A percentile compares a stretch with the other conserved stretches of the same genome.
Evolutionary conservation across 2,329 filamentous ascomycete species (phyloP).

Genomic region (Lasiodiplodia theobromae): DNA sequence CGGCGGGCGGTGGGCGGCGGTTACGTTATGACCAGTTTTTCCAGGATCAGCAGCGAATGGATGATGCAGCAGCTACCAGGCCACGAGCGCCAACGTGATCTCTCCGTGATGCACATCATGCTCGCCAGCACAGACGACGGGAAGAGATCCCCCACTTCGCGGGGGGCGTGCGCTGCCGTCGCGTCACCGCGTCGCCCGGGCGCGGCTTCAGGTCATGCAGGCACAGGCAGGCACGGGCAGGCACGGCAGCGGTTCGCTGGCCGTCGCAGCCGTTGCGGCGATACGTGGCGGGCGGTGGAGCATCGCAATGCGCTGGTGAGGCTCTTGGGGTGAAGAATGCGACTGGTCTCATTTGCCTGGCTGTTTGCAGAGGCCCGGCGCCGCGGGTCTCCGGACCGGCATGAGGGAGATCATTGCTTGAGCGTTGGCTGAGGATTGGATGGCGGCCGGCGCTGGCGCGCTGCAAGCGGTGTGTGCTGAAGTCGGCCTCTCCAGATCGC

Average conservation of each 20-base stretch:
- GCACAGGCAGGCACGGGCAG: constrained; percentile 6
- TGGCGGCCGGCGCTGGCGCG: constrained; percentile 10
- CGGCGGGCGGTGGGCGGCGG: constrained; percentile 8
- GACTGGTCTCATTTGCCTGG: constrained; percentile 23
- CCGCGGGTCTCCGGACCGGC: constrained; percentile 26
- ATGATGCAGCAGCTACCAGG: constrained; percentile 24
- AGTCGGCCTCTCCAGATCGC: constrained; percentile 28
- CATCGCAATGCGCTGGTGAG: constrained; percentile 25
- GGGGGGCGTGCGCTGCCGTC: constrained; percentile 25
- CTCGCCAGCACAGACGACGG: constrained; percentile 23
- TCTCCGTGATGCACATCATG: constrained; percentile 27
- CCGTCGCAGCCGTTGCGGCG: constrained; percentile 22
- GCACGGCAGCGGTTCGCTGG: constrained; percentile 15
- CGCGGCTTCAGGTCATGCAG: constrained; percentile 5
- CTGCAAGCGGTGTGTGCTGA: constrained; percentile 29
- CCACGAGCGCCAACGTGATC: constrained; percentile 28
- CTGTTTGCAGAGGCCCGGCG: constrained; percentile 29
- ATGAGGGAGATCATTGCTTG: constrained; percentile 28
- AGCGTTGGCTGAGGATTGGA: constrained; percentile 16
- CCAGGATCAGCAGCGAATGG: constrained; percentile 24
- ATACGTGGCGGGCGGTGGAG: constrained; percentile 24
- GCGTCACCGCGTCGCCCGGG: constrained; percentile 19
- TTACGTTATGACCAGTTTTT: constrained; percentile 20
- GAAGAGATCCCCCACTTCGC: constrained; percentile 26
- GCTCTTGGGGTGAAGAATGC: constrained; percentile 27